A percentile compares a stretch with the other conserved stretches of the same genome.
Evolutionary conservation across 176 grass and related monocot genomes (phyloP).

Genomic region (Rhynchospora tenuis): DNA sequence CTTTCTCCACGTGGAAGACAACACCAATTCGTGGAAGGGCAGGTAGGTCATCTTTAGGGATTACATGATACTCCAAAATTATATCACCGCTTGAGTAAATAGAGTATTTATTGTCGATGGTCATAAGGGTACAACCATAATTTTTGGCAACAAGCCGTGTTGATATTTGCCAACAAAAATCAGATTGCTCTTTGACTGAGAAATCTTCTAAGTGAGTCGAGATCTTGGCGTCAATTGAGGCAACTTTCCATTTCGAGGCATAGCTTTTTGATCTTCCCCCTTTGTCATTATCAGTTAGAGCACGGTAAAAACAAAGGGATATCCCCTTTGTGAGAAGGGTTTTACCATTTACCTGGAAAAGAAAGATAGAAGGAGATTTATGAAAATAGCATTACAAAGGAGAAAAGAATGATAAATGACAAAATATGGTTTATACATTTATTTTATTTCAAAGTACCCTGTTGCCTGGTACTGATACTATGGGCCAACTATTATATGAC

Average conservation of each 20-base stretch:
- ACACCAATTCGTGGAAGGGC: conserved; percentile 71
- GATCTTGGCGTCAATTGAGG: conserved; percentile 40
- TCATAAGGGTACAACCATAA: conserved; percentile 25
- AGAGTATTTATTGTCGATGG: conserved; percentile 34
- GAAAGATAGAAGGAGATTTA: neutral
- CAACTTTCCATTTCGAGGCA: conserved; percentile 56
- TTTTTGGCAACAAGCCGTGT: conserved; percentile 44
- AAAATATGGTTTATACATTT: neutral
- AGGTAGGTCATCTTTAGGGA: conserved; percentile 62
- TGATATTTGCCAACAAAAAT: conserved; percentile 45
- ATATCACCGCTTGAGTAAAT: conserved; percentile 64
- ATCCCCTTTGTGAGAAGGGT: conserved; percentile 60
- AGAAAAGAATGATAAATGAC: neutral
- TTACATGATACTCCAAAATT: conserved; percentile 56
- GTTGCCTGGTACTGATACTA: neutral
- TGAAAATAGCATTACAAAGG: conserved; percentile 7
- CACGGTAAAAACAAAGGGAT: conserved; percentile 80
- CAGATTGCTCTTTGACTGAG: conserved; percentile 37
- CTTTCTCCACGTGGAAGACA: conserved; percentile 50
- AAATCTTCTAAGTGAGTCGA: conserved; percentile 51
- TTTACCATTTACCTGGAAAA: conserved; percentile 40
- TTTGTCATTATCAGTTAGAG: conserved; percentile 89
- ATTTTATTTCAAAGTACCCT: neutral
- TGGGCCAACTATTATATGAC: neutral
- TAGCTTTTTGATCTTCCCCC: conserved; percentile 51